Conservation (phyloP, 2,329 filamentous ascomycete genomes). For the Pyrenophora graminea region DNA sequence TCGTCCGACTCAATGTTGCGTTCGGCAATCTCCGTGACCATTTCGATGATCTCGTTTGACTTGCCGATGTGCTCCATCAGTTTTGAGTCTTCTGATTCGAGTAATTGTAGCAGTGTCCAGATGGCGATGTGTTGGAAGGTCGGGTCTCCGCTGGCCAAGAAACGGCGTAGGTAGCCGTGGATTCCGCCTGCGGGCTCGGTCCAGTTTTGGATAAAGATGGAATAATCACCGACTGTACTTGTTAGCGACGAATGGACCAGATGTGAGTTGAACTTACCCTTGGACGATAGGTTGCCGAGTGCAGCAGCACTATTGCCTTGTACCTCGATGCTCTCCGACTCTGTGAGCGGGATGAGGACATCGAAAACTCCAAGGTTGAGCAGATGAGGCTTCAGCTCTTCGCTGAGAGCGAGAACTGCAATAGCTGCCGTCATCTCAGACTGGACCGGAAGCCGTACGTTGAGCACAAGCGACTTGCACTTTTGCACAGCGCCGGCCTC, state of each 20-base stretch:
- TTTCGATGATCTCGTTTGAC: constrained; percentile 86
- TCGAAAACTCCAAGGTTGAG: constrained; percentile 93
- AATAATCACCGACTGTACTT: constrained; percentile 83
- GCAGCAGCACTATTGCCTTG: constrained; percentile 98
- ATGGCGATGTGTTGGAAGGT: constrained; percentile 99
- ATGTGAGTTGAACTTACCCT: constrained; percentile 63
- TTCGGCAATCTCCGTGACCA: constrained; percentile 90
- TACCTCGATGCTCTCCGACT: constrained; percentile 94
- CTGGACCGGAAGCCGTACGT: constrained; percentile 91
- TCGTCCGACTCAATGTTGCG: constrained; percentile 86
- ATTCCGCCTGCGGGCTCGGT: constrained; percentile 89
- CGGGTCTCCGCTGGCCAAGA: constrained; percentile 89
- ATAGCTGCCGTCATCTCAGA: constrained; percentile 99
- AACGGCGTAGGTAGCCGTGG: constrained; percentile 90
- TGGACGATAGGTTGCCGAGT: constrained; percentile 92
- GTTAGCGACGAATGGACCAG: constrained; percentile 30
- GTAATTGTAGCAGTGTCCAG: constrained; percentile 92
- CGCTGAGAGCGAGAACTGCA: constrained; percentile 90
- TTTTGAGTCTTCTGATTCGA: constrained; percentile 91
- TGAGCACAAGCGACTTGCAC: constrained; percentile 93
- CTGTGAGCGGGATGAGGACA: constrained; percentile 91
- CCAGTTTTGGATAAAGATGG: constrained; percentile 95
- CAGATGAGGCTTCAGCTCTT: constrained; percentile 91
- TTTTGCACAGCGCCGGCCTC: constrained; percentile 97
- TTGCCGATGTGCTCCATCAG: constrained; percentile 88